Conservation (phyloP, 1,284 basidiomycete species). For the Thecaphora frezii region DNA sequence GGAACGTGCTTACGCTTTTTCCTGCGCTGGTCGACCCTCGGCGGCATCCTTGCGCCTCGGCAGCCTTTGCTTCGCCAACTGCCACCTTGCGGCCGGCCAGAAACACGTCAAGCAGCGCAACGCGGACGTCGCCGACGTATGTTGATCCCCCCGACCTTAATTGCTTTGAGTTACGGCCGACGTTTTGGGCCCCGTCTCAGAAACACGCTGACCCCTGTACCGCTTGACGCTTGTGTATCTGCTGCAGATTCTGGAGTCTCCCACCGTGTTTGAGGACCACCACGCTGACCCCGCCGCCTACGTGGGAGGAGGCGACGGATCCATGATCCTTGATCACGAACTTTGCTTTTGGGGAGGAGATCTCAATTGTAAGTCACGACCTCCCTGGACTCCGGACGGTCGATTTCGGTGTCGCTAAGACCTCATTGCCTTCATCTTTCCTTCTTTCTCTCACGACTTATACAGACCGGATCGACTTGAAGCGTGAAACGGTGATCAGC, state of each 20-base stretch:
- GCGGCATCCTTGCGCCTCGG: not conserved
- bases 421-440: too few relatives aligned
- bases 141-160: not conserved
- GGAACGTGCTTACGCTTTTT: too few relatives aligned
- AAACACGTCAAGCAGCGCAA: constrained; percentile 78
- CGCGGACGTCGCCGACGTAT: constrained; percentile 72
- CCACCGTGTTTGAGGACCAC: constrained; percentile 22
- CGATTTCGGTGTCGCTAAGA: too few relatives aligned
- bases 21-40: not conserved
- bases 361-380: constrained; percentile 60
- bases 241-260: constrained; percentile 39
- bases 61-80: constrained; percentile 84
- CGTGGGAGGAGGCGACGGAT: constrained; percentile 86
- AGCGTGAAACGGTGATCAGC: constrained; percentile 75
- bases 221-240: not conserved
- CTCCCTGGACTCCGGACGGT: too few relatives aligned
- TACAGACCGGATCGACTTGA: constrained; percentile 79
- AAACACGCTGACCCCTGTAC: not conserved
- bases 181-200: too few relatives aligned
- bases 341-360: constrained; percentile 78
- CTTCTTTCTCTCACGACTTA: too few relatives aligned
- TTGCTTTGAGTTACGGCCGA: too few relatives aligned
- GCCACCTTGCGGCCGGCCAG: constrained; percentile 92
- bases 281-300: constrained; percentile 65
- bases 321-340: constrained; percentile 93